Evolutionary conservation across 2,329 filamentous ascomycete species (phyloP), one percentile per base, ranked within the genome.

Genomic region (Huntiella omanensis): DNA sequence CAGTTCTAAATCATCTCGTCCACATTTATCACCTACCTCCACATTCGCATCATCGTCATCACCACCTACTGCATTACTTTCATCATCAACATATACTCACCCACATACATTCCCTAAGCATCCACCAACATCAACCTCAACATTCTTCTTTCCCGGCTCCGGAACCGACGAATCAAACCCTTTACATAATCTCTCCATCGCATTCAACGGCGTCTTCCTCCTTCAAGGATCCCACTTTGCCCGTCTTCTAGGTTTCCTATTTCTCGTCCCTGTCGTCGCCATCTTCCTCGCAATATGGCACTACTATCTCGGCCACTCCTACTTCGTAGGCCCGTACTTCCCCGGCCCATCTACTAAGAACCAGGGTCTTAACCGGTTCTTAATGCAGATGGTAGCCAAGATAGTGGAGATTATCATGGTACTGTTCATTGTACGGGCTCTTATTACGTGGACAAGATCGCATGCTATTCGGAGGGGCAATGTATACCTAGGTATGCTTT

Each of bases 121-220:
- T 10, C 22, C 22, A 28, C 22, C 22, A 7, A 28, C 22, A 28
- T 28, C 22, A 10, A 28, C 6, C 1, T 28, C 22, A 28, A 28
- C 22, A 7, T 28, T 28, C 22, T 28, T 28, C 22, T 28, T 28
- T 10, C 22, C 16, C 22, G 38, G 38, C 22, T 40, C 15, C 15
- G 17, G 53, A 11, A 40, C 38, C 11, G 22, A 40, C 38, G 22
- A 40, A 40, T 40, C 38, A 40, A 15, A 16, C 17, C 22, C 38
- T 7, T 12, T 16, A 16, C 7, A 40, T 40, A 15, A 17, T 4
- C 38, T 22, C 22, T 28, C 22, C 22, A 7, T 28, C 6, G 22
- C 12, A 7, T 41, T 41, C 22, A 41, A 19, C 22, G 40, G 40
- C 8, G 19, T 41, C 40, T 41, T 41, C 40, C n/a, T 41, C 5